phyloP scores from a whole-genome alignment of 2,329 filamentous ascomycete species.

The Diaporthe helianthi region DNA sequence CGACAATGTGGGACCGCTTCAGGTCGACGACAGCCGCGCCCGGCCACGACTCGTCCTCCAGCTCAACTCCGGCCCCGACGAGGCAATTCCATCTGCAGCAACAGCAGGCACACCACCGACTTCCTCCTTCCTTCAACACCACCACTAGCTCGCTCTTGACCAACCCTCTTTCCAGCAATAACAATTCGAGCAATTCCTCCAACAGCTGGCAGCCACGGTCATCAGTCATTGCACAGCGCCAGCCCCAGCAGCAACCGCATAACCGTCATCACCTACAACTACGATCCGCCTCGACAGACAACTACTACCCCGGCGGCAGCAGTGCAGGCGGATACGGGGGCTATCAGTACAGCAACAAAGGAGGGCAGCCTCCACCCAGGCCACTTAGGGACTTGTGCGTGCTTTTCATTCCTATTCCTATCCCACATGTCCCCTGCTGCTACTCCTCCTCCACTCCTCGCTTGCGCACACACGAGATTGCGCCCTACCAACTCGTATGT shows the following conservation, averaged over 20 bases:
- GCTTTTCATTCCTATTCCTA: background rate
- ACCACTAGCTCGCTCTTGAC: background rate
- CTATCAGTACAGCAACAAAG: constrained; percentile 24
- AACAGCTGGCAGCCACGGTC: constrained; percentile 32
- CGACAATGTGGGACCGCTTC: constrained; percentile 26
- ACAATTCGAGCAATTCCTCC: background rate
- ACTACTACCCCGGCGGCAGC: constrained; percentile 2
- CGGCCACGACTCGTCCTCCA: background rate
- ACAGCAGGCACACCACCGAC: background rate
- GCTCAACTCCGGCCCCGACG: background rate
- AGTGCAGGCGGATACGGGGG: constrained; percentile 2
- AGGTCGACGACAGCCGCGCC: constrained; percentile 6
- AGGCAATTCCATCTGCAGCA: background rate
- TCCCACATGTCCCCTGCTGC: too few relatives aligned
- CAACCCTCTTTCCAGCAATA: background rate
- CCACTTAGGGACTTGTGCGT: constrained; percentile 31
- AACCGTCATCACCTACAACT: background rate
- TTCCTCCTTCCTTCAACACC: background rate
- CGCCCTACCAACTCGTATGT: background rate
- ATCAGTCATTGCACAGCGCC: constrained; percentile 25
- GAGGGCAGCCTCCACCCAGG: constrained; percentile 26
- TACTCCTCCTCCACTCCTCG: too few relatives aligned
- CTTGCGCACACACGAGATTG: background rate
- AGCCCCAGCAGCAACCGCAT: constrained; percentile 24
- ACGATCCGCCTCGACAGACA: constrained; percentile 18